Evolutionary conservation across 148 eudicot species (phyloP).

Genomic region (Chenopodium album): DNA sequence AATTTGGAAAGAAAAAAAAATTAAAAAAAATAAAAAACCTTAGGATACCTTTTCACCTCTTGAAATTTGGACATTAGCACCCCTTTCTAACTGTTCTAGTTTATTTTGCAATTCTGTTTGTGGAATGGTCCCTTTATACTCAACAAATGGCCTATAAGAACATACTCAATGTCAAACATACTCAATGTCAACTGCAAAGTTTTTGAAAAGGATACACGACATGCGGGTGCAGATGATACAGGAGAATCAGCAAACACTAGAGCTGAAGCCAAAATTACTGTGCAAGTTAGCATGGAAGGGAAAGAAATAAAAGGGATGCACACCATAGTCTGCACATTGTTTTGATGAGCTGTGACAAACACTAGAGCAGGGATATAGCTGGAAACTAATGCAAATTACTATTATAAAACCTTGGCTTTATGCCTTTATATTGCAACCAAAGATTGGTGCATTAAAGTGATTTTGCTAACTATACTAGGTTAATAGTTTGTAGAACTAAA

Average conservation of each 20-base stretch:
- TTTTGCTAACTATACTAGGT: background rate
- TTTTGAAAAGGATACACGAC: background rate
- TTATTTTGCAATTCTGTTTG: slow-evolving; percentile 58
- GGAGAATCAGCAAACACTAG: too few species aligned
- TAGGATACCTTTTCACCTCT: slow-evolving; percentile 61
- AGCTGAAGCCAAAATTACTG: too few species aligned
- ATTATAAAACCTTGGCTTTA: too few species aligned
- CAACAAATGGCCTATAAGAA: slow-evolving; percentile 73
- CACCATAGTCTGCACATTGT: background rate
- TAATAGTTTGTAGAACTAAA: too few species aligned
- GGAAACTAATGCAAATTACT: background rate
- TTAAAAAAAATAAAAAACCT: background rate
- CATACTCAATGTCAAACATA: slow-evolving; percentile 3
- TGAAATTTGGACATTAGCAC: slow-evolving; percentile 54
- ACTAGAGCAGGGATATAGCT: background rate
- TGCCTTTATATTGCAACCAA: background rate
- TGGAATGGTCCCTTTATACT: slow-evolving; percentile 73
- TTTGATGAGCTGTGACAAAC: background rate
- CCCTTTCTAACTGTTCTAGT: slow-evolving; percentile 53
- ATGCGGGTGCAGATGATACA: background rate
- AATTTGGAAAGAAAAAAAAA: background rate
- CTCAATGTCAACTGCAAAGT: background rate
- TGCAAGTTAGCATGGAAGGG: too few species aligned
- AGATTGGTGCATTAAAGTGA: background rate
- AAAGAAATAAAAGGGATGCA: background rate